Conservation (phyloP, 139 green algal species). For the Nannochloris sp. region DNA sequence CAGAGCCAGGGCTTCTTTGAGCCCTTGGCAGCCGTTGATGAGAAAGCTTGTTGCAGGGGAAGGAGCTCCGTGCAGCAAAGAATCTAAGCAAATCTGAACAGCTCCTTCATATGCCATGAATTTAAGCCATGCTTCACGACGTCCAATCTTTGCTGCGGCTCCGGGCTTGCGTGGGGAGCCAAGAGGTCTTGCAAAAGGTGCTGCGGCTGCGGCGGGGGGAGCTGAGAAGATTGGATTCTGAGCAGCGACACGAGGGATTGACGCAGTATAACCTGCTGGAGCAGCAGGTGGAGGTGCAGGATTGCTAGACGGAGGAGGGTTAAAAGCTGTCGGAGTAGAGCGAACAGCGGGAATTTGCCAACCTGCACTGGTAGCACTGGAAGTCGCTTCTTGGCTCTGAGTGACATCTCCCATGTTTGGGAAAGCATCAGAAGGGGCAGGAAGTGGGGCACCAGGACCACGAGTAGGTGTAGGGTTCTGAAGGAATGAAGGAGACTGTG, state of each 20-base stretch:
- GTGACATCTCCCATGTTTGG: slow-evolving; percentile 24
- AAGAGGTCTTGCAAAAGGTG: background rate
- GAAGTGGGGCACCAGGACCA: background rate
- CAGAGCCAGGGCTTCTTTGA: slow-evolving; percentile 30
- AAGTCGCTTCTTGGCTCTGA: no score
- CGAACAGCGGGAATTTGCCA: slow-evolving; percentile 11
- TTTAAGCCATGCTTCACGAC: slow-evolving; percentile 35
- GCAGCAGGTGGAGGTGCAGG: no score
- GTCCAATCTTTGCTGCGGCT: slow-evolving; percentile 32
- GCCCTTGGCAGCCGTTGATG: slow-evolving; percentile 19
- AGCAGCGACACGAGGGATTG: no score
- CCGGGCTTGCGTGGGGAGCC: slow-evolving; percentile 11
- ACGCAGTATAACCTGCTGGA: no score
- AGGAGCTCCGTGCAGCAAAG: background rate
- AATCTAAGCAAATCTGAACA: slow-evolving; percentile 40
- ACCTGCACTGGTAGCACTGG: background rate
- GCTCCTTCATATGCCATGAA: slow-evolving; percentile 45
- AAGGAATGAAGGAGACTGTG: no score
- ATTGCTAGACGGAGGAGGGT: no score
- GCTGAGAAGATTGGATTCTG: no score
- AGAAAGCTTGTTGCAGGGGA: slow-evolving; percentile 27
- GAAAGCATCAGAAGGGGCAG: slow-evolving; percentile 4
- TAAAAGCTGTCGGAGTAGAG: no score
- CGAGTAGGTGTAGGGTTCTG: no score
- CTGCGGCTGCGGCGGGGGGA: slow-evolving; percentile 3